phyloP scores from a whole-genome alignment of 495 filamentous ascomycete genomes.

The Neurospora tetrasperma region DNA sequence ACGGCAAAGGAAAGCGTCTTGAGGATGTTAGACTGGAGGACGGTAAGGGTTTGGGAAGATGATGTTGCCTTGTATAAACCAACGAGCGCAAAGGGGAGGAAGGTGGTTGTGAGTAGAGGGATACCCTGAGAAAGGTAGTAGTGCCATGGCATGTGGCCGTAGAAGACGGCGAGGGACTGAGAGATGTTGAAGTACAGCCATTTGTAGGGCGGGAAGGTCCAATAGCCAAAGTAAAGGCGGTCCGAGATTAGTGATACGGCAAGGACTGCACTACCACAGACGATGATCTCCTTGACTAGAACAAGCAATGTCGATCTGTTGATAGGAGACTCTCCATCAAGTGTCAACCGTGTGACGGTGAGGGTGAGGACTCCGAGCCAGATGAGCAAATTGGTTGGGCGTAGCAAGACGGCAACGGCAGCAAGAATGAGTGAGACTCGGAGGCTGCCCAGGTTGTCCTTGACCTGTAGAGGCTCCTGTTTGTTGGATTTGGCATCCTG shows the following conservation, averaged over 20 bases:
- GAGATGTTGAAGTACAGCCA: constrained; percentile 91
- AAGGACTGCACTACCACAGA: constrained; percentile 60
- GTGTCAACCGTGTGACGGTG: constrained; percentile 30
- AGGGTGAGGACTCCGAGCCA: constrained; percentile 54
- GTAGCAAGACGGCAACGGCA: constrained; percentile 73
- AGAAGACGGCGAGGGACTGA: constrained; percentile 79
- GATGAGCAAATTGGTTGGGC: constrained; percentile 83
- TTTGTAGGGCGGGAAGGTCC: constrained; percentile 81
- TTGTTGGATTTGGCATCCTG: constrained; percentile 24
- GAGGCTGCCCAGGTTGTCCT: constrained; percentile 38
- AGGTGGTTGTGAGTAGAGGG: constrained; percentile 76
- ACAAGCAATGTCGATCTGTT: constrained; percentile 36
- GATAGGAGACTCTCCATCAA: constrained; percentile 29
- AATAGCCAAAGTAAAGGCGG: constrained; percentile 70
- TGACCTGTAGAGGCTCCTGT: constrained; percentile 8
- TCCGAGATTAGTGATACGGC: constrained; percentile 58
- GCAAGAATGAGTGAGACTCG: constrained; percentile 63
- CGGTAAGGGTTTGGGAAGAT: constrained; percentile 20
- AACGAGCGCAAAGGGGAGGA: constrained; percentile 60
- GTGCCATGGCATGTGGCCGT: constrained; percentile 83
- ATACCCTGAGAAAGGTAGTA: constrained; percentile 90
- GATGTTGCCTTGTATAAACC: constrained; percentile 48
- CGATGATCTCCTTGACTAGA: constrained; percentile 47
- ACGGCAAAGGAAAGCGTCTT: constrained; percentile 53
- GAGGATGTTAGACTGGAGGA: constrained; percentile 31